Base-by-base conservation (phyloP, 2,329 filamentous ascomycete genomes). In the Colletotrichum orchidophilum region DNA sequence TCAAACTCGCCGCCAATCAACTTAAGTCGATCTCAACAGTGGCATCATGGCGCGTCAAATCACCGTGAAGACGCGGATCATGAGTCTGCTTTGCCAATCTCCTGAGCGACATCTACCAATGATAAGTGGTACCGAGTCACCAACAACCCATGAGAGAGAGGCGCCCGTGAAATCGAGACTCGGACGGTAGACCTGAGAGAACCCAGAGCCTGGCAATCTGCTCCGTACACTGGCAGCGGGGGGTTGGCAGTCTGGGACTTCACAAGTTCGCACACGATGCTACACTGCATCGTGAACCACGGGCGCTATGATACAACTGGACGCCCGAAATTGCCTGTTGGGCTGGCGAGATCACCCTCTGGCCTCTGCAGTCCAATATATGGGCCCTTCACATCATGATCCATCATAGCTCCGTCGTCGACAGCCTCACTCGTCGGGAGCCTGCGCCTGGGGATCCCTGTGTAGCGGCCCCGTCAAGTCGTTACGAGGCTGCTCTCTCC, bases 341-440 rank as follows among this genome's bases (percentile, higher is more conserved):
- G 68, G 39, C 66, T 46, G 31, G 33, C 59, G 60, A 66, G 72
- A 74, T 70, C 69, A 73, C 66, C 71, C 49, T 63, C 67, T 65
- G n/a, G 39, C 64, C 61, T 70, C 52, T 70, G 57, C 68, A 67
- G 59, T 31, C 65, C 46, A 52, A 58, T 73, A 24, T 58, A 69
- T 66, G 66, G 66, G 66, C 15, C 67, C 39, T 57, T 57, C 57
- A 57, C 64, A 71, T 71, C 64, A 68, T 68, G 64, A 54, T 71
- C 68, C 68, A 68, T 71, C 68, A 71, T 68, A 33, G 68, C 64
- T 66, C 67, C 67, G 42, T 68, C 62, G 71, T 72, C 68, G 76
- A 76, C 78, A 80, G 78, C 78, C 78, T 80, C 78, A 80, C 77
- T 80, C 78, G 74, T 79, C 73, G 69, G 70, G 73, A 75, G 52